Base-by-base conservation (phyloP, 768 basidiomycete species). In the Pisolithus marmoratus region DNA sequence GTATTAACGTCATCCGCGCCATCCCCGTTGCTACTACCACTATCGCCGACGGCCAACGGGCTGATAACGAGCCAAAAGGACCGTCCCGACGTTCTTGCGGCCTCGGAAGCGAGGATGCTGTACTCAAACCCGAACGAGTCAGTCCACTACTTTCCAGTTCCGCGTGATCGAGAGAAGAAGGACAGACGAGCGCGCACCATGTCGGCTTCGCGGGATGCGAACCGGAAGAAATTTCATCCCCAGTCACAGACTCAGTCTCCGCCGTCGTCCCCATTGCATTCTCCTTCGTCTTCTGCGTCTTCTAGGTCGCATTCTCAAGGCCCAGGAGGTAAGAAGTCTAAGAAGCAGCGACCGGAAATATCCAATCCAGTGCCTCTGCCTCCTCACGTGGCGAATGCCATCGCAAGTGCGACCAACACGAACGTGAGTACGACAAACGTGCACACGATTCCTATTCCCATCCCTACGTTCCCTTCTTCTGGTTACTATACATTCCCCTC, bases 111-210 rank as follows among this genome's bases (percentile, higher is more conserved):
- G 38, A 56, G 59, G 23, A 44, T 60, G 12, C 23, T 58, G 36
- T 58, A 60, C 47, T 53, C 56, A 7, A 57, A 67, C 38, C 51
- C 56, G 17, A 49, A 61, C 31, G 58, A 54, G 9, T 53, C 59
- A 6, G 43, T 51, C 2, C 51, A 56, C 15, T 51, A 47, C 7
- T 55, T 56, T 14, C 62, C 62, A 3, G 48, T 54, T 8, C 54
- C 55, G 4, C 41, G 47, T 8, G 47, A 50, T 19, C 58, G 52
- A 11, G 17, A 36, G n/a, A 54, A 53, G 50, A 60, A 60, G 23
- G 46, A 36, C 5, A 47, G 31, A 17, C 20, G 22, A 19, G 38
- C 34, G 9, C 41, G 41, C 41, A 26, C 37, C 1, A 34, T 22
- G 15, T 47, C 31, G 12, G 31, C 29, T 47, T 47, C 34, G n/a